phyloP scores from a whole-genome alignment of 2,329 filamentous ascomycete genomes.

The Curvularia lunata region DNA sequence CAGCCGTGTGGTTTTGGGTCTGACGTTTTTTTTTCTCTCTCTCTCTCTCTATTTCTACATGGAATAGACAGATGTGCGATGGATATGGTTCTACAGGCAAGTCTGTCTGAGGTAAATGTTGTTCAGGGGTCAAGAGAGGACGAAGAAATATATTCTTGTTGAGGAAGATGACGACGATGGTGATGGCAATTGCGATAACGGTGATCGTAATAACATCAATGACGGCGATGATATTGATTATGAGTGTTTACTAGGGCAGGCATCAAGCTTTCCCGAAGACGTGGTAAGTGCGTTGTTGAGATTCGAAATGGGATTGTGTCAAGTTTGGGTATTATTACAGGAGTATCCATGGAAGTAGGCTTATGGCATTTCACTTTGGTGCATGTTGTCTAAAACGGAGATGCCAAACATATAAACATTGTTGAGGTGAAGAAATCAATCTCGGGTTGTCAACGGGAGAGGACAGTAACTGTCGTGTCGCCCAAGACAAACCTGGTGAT shows the following conservation, averaged over 20 bases:
- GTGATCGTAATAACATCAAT: not conserved
- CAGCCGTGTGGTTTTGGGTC: too few species aligned
- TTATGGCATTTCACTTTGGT: not conserved
- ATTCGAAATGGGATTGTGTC: not conserved
- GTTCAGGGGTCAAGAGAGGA: not conserved
- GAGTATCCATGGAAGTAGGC: not conserved
- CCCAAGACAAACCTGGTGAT: not conserved
- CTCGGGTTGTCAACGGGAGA: not conserved
- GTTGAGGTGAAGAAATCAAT: not conserved
- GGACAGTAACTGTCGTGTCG: not conserved
- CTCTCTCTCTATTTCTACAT: not conserved
- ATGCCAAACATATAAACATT: not conserved
- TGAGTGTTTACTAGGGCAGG: not conserved
- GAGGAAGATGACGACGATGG: not conserved
- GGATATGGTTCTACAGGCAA: too few species aligned
- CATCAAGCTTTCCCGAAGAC: not conserved
- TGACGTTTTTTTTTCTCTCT: not conserved
- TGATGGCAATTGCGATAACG: not conserved
- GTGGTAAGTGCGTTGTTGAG: not conserved
- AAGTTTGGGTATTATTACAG: not conserved
- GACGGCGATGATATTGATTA: not conserved
- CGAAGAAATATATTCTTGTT: not conserved
- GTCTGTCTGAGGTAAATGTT: not conserved
- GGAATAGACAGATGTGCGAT: not conserved
- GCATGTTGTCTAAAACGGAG: not conserved